Evolutionary conservation across 768 basidiomycete species (phyloP), one percentile per base, ranked within the genome.

Genomic region (Podaxis sp.): DNA sequence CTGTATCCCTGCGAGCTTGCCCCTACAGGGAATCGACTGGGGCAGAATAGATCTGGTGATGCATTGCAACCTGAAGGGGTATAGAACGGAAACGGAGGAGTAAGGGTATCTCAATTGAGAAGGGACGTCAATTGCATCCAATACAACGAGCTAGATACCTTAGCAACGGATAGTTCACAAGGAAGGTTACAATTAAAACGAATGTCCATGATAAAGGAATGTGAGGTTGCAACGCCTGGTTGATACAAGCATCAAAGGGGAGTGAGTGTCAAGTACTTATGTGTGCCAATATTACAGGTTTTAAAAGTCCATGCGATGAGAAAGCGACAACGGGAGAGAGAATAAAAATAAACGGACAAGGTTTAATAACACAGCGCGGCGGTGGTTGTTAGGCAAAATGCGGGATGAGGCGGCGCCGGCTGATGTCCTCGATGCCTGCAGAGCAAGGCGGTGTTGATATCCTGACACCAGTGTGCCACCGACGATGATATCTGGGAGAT

Each of bases 381-480:
- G 43, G 37, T 55, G 47, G 55, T 56, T 55, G 36, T 62, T 56
- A 62, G 29, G 55, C 61, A 25, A 62, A 47, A 56, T 56, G 54
- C 33, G 61, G 61, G 25, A 62, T 49, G 33, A 56, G 53, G n/a
- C 61, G 61, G 15, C 53, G 55, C 36, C 70, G 67, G 68, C 73
- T 66, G 57, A 70, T 71, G 13, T 65, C 71, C 59, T 66, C 65
- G 61, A 74, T 58, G 27, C 76, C 73, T 17, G 71, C 70, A 49
- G 75, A 70, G 47, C 68, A 73, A 52, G 78, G 74, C 46, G 79
- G 73, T 37, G 78, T 75, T 41, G 81, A 82, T 38, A 83, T 77
- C 50, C 81, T 75, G 36, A 79, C 76, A 27, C 81, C 80, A 51
- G 76, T 77, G 65, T 73, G 77, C 60, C 74, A 73, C 57, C 73